Evolutionary conservation across 108 stramenopile species (phyloP), one percentile per base, ranked within the genome.

Genomic region (Cylindrotheca fusiformis): DNA sequence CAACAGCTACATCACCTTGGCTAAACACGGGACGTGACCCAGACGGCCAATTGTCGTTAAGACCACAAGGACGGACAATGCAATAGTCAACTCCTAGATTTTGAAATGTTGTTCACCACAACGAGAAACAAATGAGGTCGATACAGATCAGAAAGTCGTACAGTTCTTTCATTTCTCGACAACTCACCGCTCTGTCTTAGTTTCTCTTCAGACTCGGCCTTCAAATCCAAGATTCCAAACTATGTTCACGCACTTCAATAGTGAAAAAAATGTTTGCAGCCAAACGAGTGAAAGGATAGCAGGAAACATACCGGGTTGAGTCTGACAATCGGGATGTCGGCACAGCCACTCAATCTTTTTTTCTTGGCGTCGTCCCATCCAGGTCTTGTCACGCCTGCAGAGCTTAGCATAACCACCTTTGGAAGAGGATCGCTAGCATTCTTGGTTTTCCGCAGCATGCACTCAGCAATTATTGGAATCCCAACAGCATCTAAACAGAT

Each of bases 291-390:
- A n/a, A n/a, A n/a, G n/a, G n/a, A n/a, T n/a, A n/a, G n/a, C n/a
- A n/a, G n/a, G n/a, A n/a, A n/a, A n/a, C n/a, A n/a, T n/a, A n/a
- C n/a, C 0, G 96, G 96, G 67, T 97, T 97, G 61, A 97, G 68
- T 51, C 94, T 81, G 2, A 97, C 94, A 63, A 97, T 97, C 48
- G 93, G 96, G 71, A 97, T 94, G 22, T 91, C 93, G 8, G 92
- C 93, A 58, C 85, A 60, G 18, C 91, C 87, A 14, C 50, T 50
- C 12, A 87, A 67, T 21, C 21, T 56, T 53, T 69, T 20, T 75
- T 87, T 87, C 65, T 91, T 94, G 8, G 60, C 80, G 2, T 87
- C 78, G 17, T 64, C 60, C 89, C 93, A 91, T 20, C 58, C 60
- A 0, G 93, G 86, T 25, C 89, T 69, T 0, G 90, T 94, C 8